Evolutionary conservation across 2,329 filamentous ascomycete genomes (phyloP).

Genomic region (Cyanodermella asteris): DNA sequence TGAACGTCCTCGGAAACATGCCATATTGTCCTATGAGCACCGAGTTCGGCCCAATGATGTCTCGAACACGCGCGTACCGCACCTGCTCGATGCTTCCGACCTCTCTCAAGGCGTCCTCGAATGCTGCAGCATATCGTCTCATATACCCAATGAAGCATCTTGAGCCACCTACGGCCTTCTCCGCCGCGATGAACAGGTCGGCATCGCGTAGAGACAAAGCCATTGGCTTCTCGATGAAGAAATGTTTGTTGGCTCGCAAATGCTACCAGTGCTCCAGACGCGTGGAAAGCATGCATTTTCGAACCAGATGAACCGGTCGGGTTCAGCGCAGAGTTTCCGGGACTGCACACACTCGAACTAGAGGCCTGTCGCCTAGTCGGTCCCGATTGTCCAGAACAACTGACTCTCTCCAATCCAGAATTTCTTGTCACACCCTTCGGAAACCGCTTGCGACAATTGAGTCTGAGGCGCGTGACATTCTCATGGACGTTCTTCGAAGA

Average conservation of each 20-base stretch:
- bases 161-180: slow-evolving; percentile 20
- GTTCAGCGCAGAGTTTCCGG: too few relatives aligned
- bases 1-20: slow-evolving; percentile 17
- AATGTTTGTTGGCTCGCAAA: slow-evolving; percentile 32
- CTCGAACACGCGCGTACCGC: slow-evolving; percentile 28
- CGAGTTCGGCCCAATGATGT: slow-evolving; percentile 33
- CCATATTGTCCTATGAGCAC: slow-evolving; percentile 14
- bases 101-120: slow-evolving; percentile 31
- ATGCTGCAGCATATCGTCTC: slow-evolving; percentile 36
- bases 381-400: too few relatives aligned
- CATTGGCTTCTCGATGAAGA: slow-evolving; percentile 38
- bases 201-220: slow-evolving; percentile 26
- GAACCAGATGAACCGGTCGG: too few relatives aligned
- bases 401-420: too few relatives aligned
- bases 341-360: too few relatives aligned
- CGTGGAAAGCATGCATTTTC: slow-evolving; percentile 35
- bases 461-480: too few relatives aligned
- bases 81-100: slow-evolving; percentile 29
- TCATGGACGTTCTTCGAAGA: too few relatives aligned
- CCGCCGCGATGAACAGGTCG: slow-evolving; percentile 26
- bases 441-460: too few relatives aligned
- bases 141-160: slow-evolving; percentile 38
- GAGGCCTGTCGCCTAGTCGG: too few relatives aligned
- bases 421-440: too few relatives aligned
- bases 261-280: slow-evolving; percentile 27